A percentile compares a stretch with the other conserved stretches of the same genome.
Evolutionary conservation across 371 early-diverging fungal species (phyloP).

Genomic region (Conidiobolus incongruus): DNA sequence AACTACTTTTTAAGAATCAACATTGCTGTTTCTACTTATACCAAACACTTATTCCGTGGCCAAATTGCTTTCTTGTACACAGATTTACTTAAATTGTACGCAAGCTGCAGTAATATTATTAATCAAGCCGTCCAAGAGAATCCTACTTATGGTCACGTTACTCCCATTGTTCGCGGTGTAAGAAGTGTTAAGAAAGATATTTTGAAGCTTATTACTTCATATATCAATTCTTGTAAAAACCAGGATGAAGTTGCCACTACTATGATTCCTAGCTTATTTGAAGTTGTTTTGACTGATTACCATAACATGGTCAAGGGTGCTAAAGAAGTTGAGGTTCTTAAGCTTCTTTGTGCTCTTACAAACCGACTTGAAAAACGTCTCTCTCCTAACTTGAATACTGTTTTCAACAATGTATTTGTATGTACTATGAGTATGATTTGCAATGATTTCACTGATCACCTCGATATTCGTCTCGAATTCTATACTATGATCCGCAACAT

Average conservation of each 20-base stretch:
- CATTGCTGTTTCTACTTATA: constrained; percentile 68
- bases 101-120: constrained; percentile 60
- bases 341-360: constrained; percentile 70
- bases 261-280: constrained; percentile 78
- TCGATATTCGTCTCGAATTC: constrained; percentile 88
- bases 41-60: constrained; percentile 62
- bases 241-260: constrained; percentile 38
- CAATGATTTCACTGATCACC: constrained; percentile 89
- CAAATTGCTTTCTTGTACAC: constrained; percentile 75
- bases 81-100: constrained; percentile 76
- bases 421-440: constrained; percentile 95
- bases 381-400: constrained; percentile 7
- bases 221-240: constrained; percentile 64
- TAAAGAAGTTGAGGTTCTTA: constrained; percentile 84
- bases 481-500: constrained; percentile 76
- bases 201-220: constrained; percentile 68
- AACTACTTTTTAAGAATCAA: constrained; percentile 88
- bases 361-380: constrained; percentile 39
- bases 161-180: constrained; percentile 76
- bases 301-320: constrained; percentile 61
- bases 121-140: constrained; percentile 19
- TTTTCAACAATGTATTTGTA: constrained; percentile 83
- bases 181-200: constrained; percentile 90
- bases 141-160: constrained; percentile 25
- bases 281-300: constrained; percentile 78